phyloP scores from a whole-genome alignment of 163 green algal genomes.

The Chlorella variabilis region DNA sequence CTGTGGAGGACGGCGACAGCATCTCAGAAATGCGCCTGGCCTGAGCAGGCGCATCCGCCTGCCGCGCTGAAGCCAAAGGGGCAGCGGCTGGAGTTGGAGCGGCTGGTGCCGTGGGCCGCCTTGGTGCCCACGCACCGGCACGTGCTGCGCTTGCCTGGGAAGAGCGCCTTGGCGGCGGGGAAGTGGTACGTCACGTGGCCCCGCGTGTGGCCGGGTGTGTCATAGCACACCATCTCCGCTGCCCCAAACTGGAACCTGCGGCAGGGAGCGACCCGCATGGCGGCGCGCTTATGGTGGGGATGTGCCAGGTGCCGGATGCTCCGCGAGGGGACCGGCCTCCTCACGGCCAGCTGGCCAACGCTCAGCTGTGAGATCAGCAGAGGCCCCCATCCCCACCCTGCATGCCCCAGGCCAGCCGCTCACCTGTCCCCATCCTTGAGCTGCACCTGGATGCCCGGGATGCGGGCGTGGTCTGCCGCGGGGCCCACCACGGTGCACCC shows the following conservation, averaged over 20 bases:
- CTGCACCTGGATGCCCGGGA: constrained; percentile 90
- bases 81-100: too few species aligned
- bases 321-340: too few species aligned
- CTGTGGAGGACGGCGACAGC: constrained; percentile 31
- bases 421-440: constrained; percentile 56
- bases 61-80: too few species aligned
- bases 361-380: not conserved
- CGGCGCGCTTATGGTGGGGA: too few species aligned
- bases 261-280: too few species aligned
- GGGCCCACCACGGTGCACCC: constrained; percentile 70
- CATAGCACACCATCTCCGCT: constrained; percentile 54
- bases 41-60: too few species aligned
- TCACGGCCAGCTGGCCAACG: too few species aligned
- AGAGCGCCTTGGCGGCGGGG: constrained; percentile 25
- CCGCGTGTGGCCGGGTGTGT: constrained; percentile 91
- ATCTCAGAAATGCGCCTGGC: not conserved
- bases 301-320: too few species aligned
- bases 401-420: not conserved
- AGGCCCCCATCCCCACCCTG: too few species aligned
- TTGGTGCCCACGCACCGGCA: too few species aligned
- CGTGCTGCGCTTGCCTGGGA: constrained; percentile 10
- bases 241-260: constrained; percentile 36
- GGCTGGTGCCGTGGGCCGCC: too few species aligned
- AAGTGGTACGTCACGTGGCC: constrained; percentile 94
- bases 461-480: constrained; percentile 75